phyloP scores from a whole-genome alignment of 164 flowering plant genomes.

The Berberis vulgaris region DNA sequence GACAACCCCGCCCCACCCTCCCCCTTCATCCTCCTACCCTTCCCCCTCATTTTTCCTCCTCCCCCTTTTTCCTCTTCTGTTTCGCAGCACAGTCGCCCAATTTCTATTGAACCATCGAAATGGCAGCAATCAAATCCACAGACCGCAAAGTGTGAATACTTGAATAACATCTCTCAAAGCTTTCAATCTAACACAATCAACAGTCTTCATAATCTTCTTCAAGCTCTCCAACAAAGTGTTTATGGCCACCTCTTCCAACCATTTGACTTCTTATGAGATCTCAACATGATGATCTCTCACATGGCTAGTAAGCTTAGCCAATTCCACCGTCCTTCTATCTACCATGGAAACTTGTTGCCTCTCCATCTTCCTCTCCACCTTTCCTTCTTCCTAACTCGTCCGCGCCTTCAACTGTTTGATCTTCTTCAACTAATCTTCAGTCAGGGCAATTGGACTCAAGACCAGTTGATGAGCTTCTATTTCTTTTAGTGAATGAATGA shows the following conservation, averaged over 20 bases:
- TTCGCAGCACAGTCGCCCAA: too few species aligned
- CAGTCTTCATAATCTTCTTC: conserved; percentile 12
- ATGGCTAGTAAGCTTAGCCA: conserved; percentile 2
- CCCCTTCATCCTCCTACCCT: too few species aligned
- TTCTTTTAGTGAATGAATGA: not conserved
- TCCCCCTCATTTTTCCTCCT: too few species aligned
- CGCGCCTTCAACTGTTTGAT: conserved; percentile 10
- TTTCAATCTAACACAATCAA: conserved; percentile 14
- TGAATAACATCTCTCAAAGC: conserved; percentile 12
- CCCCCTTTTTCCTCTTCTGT: too few species aligned
- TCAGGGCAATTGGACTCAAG: not conserved
- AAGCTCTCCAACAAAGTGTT: conserved; percentile 3
- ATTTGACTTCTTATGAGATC: not conserved
- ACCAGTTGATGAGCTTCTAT: not conserved
- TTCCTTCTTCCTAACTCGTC: conserved; percentile 22
- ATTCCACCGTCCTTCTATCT: conserved; percentile 15
- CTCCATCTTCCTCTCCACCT: conserved; percentile 31
- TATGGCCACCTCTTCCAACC: conserved; percentile 8
- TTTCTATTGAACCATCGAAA: conserved; percentile 1
- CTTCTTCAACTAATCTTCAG: conserved; percentile 8
- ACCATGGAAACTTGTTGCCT: conserved; percentile 26
- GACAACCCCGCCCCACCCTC: too few species aligned
- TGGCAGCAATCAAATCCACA: conserved; percentile 15
- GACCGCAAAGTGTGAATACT: conserved; percentile 6
- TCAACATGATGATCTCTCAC: not conserved